A percentile compares a stretch with the other conserved stretches of the same genome.
These are phyloP conservation scores for Blepharisma stoltei DNA, from an alignment of 73 alveolate species.

Conservation along the genomic window DNA sequence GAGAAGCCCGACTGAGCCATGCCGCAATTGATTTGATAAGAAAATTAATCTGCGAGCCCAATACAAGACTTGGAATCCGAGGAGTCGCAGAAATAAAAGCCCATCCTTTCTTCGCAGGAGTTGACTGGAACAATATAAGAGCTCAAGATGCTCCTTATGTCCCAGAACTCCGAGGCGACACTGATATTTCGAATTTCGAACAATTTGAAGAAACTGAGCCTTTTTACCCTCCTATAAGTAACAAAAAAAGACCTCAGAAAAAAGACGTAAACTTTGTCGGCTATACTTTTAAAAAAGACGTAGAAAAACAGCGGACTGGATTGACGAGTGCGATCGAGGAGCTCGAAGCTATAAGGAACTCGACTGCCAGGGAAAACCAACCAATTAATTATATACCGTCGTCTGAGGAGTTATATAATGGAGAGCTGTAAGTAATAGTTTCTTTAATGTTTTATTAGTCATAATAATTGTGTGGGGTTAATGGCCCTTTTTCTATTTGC, in stretches of 20 bases:
- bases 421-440: no score
- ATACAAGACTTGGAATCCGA: slow-evolving; percentile 54
- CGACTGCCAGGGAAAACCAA: no score
- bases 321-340: slow-evolving; percentile 38
- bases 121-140: slow-evolving; percentile 54
- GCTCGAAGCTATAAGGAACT: neutral
- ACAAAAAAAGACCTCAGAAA: slow-evolving; percentile 27
- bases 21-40: slow-evolving; percentile 67
- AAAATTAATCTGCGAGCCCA: slow-evolving; percentile 70
- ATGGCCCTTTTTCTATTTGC: no score
- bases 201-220: slow-evolving; percentile 68
- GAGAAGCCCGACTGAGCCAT: slow-evolving; percentile 68
- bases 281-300: slow-evolving; percentile 59
- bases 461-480: no score
- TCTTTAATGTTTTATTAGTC: no score
- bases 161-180: slow-evolving; percentile 61
- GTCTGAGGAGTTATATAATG: no score
- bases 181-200: slow-evolving; percentile 54
- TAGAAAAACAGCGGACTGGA: slow-evolving; percentile 46
- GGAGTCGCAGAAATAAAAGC: slow-evolving; percentile 63
- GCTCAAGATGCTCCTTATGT: slow-evolving; percentile 44
- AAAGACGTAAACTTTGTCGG: slow-evolving; percentile 54
- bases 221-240: slow-evolving; percentile 50
- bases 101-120: slow-evolving; percentile 66
- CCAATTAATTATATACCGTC: no score